phyloP scores from a whole-genome alignment of 2,329 filamentous ascomycete genomes.

The Talaromyces sp. region DNA sequence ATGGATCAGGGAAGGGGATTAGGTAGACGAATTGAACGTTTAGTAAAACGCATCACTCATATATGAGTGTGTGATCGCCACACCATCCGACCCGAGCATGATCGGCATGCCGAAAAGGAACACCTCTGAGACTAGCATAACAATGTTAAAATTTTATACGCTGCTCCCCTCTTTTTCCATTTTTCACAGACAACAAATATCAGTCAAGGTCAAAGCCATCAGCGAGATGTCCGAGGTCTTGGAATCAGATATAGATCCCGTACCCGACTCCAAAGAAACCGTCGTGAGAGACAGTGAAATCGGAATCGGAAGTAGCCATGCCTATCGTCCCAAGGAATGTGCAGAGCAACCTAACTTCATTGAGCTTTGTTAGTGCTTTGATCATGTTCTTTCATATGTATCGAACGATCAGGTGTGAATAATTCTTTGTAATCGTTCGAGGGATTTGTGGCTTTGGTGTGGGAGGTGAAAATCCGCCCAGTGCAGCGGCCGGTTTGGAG shows the following conservation, averaged over 20 bases:
- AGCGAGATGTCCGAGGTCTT: background rate
- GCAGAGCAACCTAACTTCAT: constrained; percentile 29
- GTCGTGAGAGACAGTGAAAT: background rate
- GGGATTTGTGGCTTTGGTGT: constrained; percentile 39
- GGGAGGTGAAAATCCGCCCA: constrained; percentile 38
- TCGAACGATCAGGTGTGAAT: background rate
- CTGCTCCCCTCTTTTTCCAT: background rate
- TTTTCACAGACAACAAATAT: background rate
- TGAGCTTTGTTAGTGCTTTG: constrained; percentile 27
- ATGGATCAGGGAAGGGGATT: too few species aligned
- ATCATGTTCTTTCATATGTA: background rate
- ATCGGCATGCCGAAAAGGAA: background rate
- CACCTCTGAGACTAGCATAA: background rate
- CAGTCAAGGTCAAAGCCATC: background rate
- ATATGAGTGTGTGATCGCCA: too few species aligned
- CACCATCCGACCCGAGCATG: background rate
- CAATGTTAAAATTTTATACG: background rate
- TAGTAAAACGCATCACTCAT: background rate
- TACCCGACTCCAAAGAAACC: background rate
- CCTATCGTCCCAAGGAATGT: constrained; percentile 24
- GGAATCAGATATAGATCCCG: background rate
- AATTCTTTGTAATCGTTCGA: constrained; percentile 35
- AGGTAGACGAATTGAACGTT: background rate
- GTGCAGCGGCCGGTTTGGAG: constrained; percentile 37
- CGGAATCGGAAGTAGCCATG: background rate